These are phyloP conservation scores for Scedosporium apiospermum DNA, from an alignment of 2,329 filamentous ascomycete species.

Conservation along the genomic window DNA sequence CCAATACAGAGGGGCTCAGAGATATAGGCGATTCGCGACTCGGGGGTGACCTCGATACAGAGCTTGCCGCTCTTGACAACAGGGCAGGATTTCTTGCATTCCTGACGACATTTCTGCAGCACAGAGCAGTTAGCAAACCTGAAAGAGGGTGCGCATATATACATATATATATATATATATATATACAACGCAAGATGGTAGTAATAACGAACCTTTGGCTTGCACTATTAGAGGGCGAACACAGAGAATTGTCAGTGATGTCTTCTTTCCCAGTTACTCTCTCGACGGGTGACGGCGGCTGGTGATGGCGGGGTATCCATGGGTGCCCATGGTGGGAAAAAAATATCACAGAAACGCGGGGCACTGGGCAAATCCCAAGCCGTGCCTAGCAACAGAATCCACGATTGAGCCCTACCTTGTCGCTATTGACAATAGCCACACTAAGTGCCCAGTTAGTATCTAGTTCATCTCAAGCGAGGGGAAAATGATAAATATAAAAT, in stretches of 20 bases:
- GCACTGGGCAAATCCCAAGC: neutral
- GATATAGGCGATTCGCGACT: slow-evolving; percentile 95
- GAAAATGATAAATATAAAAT: too few relatives aligned
- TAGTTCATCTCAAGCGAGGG: neutral
- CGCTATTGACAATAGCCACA: slow-evolving; percentile 97
- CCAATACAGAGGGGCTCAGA: slow-evolving; percentile 94
- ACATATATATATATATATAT: neutral
- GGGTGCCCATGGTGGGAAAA: neutral
- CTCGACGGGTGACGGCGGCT: too few relatives aligned
- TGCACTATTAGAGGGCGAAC: slow-evolving; percentile 50
- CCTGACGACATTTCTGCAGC: slow-evolving; percentile 86
- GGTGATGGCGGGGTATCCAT: slow-evolving; percentile 7
- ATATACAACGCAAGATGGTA: neutral
- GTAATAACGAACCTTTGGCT: slow-evolving; percentile 58
- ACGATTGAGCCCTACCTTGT: slow-evolving; percentile 61
- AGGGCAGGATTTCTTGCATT: slow-evolving; percentile 98
- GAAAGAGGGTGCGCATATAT: slow-evolving; percentile 14
- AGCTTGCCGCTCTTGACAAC: slow-evolving; percentile 96
- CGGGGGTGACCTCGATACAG: slow-evolving; percentile 84
- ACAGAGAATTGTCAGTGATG: slow-evolving; percentile 20
- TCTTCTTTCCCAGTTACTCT: neutral
- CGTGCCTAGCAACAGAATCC: neutral
- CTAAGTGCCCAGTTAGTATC: slow-evolving; percentile 32
- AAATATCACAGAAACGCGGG: slow-evolving; percentile 6
- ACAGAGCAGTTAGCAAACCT: slow-evolving; percentile 17